Evolutionary conservation across 2,329 filamentous ascomycete species (phyloP).

Genomic region (Esteya vermicola): DNA sequence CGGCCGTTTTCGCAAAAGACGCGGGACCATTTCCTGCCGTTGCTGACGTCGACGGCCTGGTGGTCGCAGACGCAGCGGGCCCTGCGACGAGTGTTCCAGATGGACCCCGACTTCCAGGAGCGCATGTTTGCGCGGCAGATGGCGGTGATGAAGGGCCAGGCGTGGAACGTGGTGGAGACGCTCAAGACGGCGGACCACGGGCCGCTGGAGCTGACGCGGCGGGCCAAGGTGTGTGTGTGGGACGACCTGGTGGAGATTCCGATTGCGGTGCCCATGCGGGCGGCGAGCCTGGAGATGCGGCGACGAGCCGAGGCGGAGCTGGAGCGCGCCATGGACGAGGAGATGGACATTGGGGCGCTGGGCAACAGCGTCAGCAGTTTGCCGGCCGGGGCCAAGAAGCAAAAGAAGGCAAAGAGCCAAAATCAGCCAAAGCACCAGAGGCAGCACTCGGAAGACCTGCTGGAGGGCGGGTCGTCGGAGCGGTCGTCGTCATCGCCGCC

Average conservation of each 20-base stretch:
- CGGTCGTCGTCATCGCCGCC: too few relatives aligned
- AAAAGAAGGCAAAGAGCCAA: too few relatives aligned
- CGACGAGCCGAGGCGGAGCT: constrained; percentile 28
- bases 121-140: constrained; percentile 98
- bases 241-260: constrained; percentile 95
- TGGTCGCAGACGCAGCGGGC: constrained; percentile 90
- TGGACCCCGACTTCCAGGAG: constrained; percentile 93
- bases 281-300: constrained; percentile 71
- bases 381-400: too few relatives aligned
- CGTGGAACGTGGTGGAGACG: constrained; percentile 98
- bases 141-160: constrained; percentile 97
- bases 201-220: constrained; percentile 75
- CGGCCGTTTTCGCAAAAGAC: constrained; percentile 92
- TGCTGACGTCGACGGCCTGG: constrained; percentile 90
- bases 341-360: constrained; percentile 67
- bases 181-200: constrained; percentile 87
- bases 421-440: constrained; percentile 14
- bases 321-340: constrained; percentile 49
- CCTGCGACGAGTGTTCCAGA: constrained; percentile 72
- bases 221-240: constrained; percentile 91
- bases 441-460: constrained; percentile 43
- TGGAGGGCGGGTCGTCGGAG: constrained; percentile 50
- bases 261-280: constrained; percentile 78
- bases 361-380: not conserved
- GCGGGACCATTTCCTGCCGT: constrained; percentile 84